These are phyloP conservation scores for Agaricus subrufescens DNA, from an alignment of 768 basidiomycete genomes.

Conservation along the genomic window DNA sequence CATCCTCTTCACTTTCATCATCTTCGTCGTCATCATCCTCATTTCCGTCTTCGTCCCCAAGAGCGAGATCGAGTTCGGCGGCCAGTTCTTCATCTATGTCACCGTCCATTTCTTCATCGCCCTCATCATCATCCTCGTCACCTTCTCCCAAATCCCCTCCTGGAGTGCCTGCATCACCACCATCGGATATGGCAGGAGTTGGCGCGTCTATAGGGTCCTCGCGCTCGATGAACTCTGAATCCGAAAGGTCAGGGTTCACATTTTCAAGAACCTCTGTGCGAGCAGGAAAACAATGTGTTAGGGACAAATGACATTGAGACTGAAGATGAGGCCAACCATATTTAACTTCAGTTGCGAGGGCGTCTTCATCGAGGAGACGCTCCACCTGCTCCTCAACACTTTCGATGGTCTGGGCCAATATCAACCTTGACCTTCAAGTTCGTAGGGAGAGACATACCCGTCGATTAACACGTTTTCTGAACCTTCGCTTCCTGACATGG, in stretches of 20 bases:
- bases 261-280: conserved; percentile 76
- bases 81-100: conserved; percentile 89
- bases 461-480: conserved; percentile 84
- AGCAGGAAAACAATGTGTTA: background rate
- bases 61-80: conserved; percentile 81
- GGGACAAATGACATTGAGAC: background rate
- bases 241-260: conserved; percentile 86
- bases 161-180: conserved; percentile 58
- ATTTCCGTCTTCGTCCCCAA: conserved; percentile 64
- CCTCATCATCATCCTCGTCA: conserved; percentile 54
- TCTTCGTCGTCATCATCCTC: conserved; percentile 65
- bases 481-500: conserved; percentile 86
- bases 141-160: conserved; percentile 52
- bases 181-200: conserved; percentile 67
- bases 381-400: conserved; percentile 94
- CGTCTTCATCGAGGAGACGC: conserved; percentile 76
- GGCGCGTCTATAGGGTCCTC: conserved; percentile 64
- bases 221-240: conserved; percentile 79
- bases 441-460: conserved; percentile 43
- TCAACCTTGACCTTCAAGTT: background rate
- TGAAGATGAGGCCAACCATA: conserved; percentile 50
- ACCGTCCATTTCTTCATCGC: conserved; percentile 62
- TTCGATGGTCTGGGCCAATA: conserved; percentile 70
- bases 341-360: conserved; percentile 67
- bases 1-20: conserved; percentile 67